Percentiles rank a stretch among this genome's conserved stretches.
phyloP scores from a whole-genome alignment of 345 rosid genomes.

The Hibiscus syriacus region DNA sequence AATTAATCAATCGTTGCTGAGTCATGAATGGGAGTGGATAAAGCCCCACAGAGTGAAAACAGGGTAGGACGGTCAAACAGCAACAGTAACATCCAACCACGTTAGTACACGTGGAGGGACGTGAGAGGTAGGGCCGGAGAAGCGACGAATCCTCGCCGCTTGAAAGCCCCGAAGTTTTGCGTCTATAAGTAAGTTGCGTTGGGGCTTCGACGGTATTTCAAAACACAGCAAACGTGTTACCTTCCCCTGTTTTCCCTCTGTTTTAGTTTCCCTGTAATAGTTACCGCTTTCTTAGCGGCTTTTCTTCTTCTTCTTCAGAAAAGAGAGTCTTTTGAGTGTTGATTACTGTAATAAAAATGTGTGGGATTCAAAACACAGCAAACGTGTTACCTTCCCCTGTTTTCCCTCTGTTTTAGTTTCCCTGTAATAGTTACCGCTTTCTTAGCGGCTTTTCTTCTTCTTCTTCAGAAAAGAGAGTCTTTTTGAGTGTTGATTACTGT shows the following conservation, averaged over 20 bases:
- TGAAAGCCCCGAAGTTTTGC: not conserved
- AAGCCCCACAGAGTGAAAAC: too few relatives aligned
- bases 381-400: slow-evolving; percentile 14
- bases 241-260: slow-evolving; percentile 8
- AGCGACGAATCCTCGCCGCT: slow-evolving; percentile 9
- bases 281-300: not conserved
- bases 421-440: not conserved
- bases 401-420: too few relatives aligned
- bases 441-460: not conserved
- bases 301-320: not conserved
- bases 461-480: not conserved
- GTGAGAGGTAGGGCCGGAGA: not conserved
- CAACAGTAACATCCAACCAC: not conserved
- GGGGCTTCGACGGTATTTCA: slow-evolving; percentile 1
- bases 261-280: slow-evolving; percentile 7
- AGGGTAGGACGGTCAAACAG: not conserved
- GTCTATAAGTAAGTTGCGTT: slow-evolving; percentile 26
- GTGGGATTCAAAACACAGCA: slow-evolving; percentile 44
- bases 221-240: slow-evolving; percentile 12
- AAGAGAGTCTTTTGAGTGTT: not conserved
- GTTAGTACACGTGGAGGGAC: slow-evolving; percentile 2
- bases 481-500: not conserved
- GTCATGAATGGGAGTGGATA: slow-evolving; percentile 15
- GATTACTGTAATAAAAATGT: slow-evolving; percentile 36
- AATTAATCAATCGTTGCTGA: slow-evolving; percentile 8